Evolutionary conservation across 2,329 filamentous ascomycete genomes (phyloP).

Genomic region (Lachnellula willkommii): DNA sequence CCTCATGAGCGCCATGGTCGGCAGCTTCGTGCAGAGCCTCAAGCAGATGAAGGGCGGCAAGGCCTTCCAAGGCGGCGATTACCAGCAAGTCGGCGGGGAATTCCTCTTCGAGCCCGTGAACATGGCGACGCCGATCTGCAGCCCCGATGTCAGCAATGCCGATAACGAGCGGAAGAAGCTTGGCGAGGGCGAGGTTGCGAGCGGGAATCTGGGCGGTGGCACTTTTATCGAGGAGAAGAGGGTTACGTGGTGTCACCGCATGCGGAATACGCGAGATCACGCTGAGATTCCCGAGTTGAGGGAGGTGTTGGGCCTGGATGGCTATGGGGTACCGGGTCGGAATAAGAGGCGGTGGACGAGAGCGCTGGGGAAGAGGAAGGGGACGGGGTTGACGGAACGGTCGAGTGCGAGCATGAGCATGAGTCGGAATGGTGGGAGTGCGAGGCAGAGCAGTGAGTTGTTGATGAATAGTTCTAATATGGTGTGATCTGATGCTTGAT

Average conservation of each 20-base stretch:
- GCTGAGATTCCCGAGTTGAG: conserved; percentile 63
- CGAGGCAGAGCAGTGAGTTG: neutral
- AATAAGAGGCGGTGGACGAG: conserved; percentile 22
- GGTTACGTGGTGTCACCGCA: conserved; percentile 75
- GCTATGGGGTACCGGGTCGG: conserved; percentile 34
- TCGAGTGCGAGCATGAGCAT: neutral
- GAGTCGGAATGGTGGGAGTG: neutral
- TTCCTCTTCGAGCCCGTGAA: conserved; percentile 33
- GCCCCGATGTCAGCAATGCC: neutral
- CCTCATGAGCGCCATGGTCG: conserved; percentile 34
- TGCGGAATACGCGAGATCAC: conserved; percentile 75
- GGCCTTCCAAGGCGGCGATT: conserved; percentile 45
- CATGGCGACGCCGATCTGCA: conserved; percentile 16
- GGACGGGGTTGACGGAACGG: neutral
- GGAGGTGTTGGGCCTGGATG: conserved; percentile 54
- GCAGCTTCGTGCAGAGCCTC: conserved; percentile 41
- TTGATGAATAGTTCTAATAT: neutral
- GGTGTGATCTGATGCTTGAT: neutral
- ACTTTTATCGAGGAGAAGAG: conserved; percentile 46
- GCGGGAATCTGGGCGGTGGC: conserved; percentile 10
- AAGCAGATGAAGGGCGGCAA: conserved; percentile 35
- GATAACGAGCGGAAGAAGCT: conserved; percentile 9
- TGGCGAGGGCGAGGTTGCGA: conserved; percentile 11
- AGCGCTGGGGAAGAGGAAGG: neutral
- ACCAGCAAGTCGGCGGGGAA: conserved; percentile 45